Conservation (phyloP, 2,329 filamentous ascomycete species). For the Didymellaceae sp. region DNA sequence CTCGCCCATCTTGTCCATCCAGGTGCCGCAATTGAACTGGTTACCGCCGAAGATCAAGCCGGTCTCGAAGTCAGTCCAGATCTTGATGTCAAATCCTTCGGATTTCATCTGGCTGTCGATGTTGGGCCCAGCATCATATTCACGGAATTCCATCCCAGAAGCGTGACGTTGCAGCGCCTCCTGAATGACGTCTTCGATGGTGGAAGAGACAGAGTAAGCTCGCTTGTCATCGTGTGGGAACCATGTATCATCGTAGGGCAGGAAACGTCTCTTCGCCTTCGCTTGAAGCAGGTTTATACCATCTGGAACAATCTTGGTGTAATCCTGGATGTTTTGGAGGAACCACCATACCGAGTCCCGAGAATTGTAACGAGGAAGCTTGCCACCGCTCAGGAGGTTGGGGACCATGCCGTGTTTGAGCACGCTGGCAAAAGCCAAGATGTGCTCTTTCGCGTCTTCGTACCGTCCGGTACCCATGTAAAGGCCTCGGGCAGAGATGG, state of each 20-base stretch:
- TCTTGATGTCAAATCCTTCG: conserved; percentile 89
- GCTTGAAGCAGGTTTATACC: conserved; percentile 76
- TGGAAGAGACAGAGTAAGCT: conserved; percentile 84
- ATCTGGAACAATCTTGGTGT: conserved; percentile 79
- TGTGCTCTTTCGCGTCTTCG: conserved; percentile 89
- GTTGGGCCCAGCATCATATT: conserved; percentile 88
- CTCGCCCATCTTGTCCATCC: conserved; percentile 99
- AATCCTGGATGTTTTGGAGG: conserved; percentile 94
- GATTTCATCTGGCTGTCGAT: conserved; percentile 93
- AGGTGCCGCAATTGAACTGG: conserved; percentile 94
- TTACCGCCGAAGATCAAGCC: conserved; percentile 95
- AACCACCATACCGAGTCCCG: conserved; percentile 98
- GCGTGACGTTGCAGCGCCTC: conserved; percentile 94
- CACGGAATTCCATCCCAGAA: conserved; percentile 85
- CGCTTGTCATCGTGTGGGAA: conserved; percentile 81
- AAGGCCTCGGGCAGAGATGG: conserved; percentile 93
- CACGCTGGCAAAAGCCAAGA: conserved; percentile 91
- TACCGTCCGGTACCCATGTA: conserved; percentile 89
- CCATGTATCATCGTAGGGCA: conserved; percentile 96
- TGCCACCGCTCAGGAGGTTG: conserved; percentile 86
- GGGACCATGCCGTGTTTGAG: conserved; percentile 99
- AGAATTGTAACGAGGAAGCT: conserved; percentile 89
- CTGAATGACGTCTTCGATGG: conserved; percentile 87
- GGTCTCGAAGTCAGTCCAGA: conserved; percentile 88
- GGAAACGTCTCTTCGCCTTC: conserved; percentile 81